phyloP scores from a whole-genome alignment of 495 filamentous ascomycete genomes.

The Penicillium dipodomyicola region DNA sequence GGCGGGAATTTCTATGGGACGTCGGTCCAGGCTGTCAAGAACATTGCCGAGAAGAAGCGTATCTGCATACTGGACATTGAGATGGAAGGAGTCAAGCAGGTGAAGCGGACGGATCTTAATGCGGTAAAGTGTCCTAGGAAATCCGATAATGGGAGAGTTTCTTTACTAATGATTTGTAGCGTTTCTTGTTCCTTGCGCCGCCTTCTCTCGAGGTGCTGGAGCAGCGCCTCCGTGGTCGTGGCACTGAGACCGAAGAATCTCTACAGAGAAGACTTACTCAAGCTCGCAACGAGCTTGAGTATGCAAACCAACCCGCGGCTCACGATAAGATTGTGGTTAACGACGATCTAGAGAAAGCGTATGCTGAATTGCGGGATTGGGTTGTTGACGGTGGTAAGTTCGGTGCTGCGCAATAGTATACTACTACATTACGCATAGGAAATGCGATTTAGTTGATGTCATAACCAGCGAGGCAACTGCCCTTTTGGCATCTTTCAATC shows the following conservation, averaged over 20 bases:
- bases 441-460: background rate
- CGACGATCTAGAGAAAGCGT: conserved; percentile 81
- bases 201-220: conserved; percentile 75
- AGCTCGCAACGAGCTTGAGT: conserved; percentile 80
- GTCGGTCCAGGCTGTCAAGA: conserved; percentile 68
- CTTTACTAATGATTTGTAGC: conserved; percentile 16
- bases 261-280: conserved; percentile 73
- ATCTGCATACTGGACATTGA: conserved; percentile 72
- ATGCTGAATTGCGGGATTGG: conserved; percentile 71
- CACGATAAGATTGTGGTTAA: conserved; percentile 90
- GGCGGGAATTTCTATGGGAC: conserved; percentile 90
- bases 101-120: conserved; percentile 70
- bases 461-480: background rate
- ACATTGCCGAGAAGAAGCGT: conserved; percentile 58
- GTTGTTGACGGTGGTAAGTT: conserved; percentile 50
- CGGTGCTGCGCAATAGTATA: conserved; percentile 25
- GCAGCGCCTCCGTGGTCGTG: conserved; percentile 71
- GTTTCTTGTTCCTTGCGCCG: conserved; percentile 83
- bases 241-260: conserved; percentile 77
- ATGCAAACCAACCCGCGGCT: conserved; percentile 65
- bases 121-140: conserved; percentile 36
- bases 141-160: background rate
- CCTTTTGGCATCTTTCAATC: conserved; percentile 5
- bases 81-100: conserved; percentile 98
- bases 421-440: background rate